Evolutionary conservation across 2,329 filamentous ascomycete species (phyloP).

Genomic region (Cladosporium sp.): DNA sequence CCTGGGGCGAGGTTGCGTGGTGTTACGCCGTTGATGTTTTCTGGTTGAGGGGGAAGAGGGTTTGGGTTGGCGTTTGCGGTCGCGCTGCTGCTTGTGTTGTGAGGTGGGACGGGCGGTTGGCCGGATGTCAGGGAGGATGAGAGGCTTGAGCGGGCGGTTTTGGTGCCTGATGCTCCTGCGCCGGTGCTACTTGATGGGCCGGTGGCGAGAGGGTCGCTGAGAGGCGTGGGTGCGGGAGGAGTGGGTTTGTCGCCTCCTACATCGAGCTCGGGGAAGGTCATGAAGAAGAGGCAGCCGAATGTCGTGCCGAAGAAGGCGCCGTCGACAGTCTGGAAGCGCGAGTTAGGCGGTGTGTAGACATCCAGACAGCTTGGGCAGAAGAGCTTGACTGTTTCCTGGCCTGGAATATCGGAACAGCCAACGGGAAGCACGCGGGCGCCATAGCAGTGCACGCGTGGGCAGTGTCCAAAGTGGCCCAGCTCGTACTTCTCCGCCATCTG

Average conservation of each 20-base stretch:
- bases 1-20: slow-evolving; percentile 85
- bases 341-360: slow-evolving; percentile 96
- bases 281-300: slow-evolving; percentile 94
- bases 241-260: slow-evolving; percentile 51
- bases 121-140: slow-evolving; percentile 35
- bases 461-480: slow-evolving; percentile 90
- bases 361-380: slow-evolving; percentile 97
- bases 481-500: slow-evolving; percentile 99
- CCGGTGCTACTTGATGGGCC: slow-evolving; percentile 19
- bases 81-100: slow-evolving; percentile 13
- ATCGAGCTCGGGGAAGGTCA: slow-evolving; percentile 96
- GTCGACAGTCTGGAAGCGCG: slow-evolving; percentile 93
- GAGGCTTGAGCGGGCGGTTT: slow-evolving; percentile 31
- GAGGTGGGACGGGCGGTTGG: slow-evolving; percentile 13
- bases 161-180: slow-evolving; percentile 24
- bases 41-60: slow-evolving; percentile 47
- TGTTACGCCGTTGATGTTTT: slow-evolving; percentile 78
- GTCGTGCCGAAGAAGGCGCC: slow-evolving; percentile 98
- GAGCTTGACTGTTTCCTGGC: slow-evolving; percentile 95
- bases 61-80: slow-evolving; percentile 14
- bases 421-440: slow-evolving; percentile 89
- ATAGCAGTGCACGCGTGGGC: slow-evolving; percentile 91
- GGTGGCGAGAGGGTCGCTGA: slow-evolving; percentile 17
- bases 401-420: slow-evolving; percentile 89
- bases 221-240: slow-evolving; percentile 19